Evolutionary conservation across 768 basidiomycete species (phyloP), one percentile per base, ranked within the genome.

Genomic region (Botryobasidium botryosum): DNA sequence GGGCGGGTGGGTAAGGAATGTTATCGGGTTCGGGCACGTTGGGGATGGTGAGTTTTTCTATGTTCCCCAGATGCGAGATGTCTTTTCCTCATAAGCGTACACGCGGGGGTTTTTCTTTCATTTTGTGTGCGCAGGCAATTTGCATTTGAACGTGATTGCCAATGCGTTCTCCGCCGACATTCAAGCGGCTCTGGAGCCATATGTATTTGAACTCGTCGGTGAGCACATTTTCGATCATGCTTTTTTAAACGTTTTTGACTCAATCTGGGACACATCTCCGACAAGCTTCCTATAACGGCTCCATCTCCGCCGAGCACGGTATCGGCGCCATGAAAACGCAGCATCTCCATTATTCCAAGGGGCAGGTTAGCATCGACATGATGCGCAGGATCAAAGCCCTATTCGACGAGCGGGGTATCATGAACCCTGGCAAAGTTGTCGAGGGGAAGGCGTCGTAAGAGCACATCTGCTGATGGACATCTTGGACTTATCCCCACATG

Each of bases 271-370:
- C 36, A 10, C 31, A 32, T 21, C 20, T 35, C 18, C 46, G 6
- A 24, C 25, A 42, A 6, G 4, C 26, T 12, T 75, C 73, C 1
- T 71, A 82, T 56, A 72, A 76, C 41, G 92, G 92, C 6, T 96
- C 92, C 0, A 75, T 99, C 52, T 96, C 91, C 5, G 92, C 92
- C 2, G 92, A 99, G 57, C 92, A 99, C 59, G 92, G 92, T 4
- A 77, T 99, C 43, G 91, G 92, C n/a, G 71, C 79, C 0, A 87
- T 87, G 82, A 97, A 97, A 65, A 81, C 83, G 0, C 76, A 81
- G 45, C 85, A 86, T 13, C 72, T 97, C 18, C 70, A 70, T 31
- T 97, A 94, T 62, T 87, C 86, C 5, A 94, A 96, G 64, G 70
- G 65, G 48, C 64, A 68, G 6, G 70, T 74, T 20, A 85, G 80